These are phyloP conservation scores for Paramarasmius palmivorus DNA, from an alignment of 1,284 basidiomycete genomes.

Conservation along the genomic window DNA sequence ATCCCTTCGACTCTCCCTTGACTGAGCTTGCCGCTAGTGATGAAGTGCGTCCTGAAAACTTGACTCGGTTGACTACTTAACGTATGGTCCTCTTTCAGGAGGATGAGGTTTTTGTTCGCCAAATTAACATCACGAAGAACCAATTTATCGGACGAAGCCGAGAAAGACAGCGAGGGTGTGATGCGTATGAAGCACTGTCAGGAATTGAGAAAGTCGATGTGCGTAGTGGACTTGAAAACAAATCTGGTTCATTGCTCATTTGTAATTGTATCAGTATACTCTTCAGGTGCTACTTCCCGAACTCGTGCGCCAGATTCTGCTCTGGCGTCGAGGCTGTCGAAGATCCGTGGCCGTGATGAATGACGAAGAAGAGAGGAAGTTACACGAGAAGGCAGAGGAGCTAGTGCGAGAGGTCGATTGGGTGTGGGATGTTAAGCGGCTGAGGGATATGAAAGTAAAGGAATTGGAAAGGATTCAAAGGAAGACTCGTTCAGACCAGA, in stretches of 20 bases:
- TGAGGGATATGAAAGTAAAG: constrained; percentile 40
- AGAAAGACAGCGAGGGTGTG: constrained; percentile 39
- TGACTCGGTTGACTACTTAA: too few relatives aligned
- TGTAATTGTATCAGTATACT: constrained; percentile 53
- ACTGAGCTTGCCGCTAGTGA: background rate
- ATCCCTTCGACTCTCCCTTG: constrained; percentile 12
- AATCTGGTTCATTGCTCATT: constrained; percentile 4
- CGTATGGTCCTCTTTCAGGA: too few relatives aligned
- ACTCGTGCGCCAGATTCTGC: constrained; percentile 63
- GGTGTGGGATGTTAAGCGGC: constrained; percentile 60
- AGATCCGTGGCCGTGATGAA: constrained; percentile 37
- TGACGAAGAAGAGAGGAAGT: constrained; percentile 49
- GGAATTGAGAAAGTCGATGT: constrained; percentile 59
- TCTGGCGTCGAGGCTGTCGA: constrained; percentile 67
- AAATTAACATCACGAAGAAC: too few relatives aligned
- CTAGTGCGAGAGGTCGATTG: constrained; percentile 59
- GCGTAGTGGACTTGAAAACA: constrained; percentile 20
- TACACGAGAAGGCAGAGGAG: constrained; percentile 49
- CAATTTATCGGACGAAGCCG: constrained; percentile 5
- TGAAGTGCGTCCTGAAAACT: too few relatives aligned
- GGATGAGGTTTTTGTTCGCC: too few relatives aligned
- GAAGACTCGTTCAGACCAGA: too few relatives aligned
- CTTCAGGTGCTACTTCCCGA: constrained; percentile 68
- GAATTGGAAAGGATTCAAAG: constrained; percentile 1
- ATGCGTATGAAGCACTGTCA: constrained; percentile 53